phyloP scores from a whole-genome alignment of 2,329 filamentous ascomycete genomes.

The Corynespora cassiicola region DNA sequence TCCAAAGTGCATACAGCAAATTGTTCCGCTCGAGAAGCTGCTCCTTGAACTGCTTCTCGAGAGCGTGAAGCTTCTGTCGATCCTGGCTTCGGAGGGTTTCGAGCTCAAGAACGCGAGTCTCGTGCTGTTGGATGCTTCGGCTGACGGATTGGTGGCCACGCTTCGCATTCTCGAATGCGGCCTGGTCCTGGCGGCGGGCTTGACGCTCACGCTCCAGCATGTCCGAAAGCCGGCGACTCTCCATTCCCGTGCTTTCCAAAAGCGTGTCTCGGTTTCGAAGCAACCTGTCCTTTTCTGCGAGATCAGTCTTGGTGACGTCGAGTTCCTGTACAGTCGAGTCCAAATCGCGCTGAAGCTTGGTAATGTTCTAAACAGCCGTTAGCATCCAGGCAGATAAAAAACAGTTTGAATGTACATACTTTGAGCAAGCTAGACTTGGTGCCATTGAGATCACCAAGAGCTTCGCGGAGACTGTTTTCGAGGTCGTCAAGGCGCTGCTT shows the following conservation, averaged over 20 bases:
- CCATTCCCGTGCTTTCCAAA: conserved; percentile 86
- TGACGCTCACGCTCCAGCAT: conserved; percentile 90
- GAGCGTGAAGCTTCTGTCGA: conserved; percentile 73
- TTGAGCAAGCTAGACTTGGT: conserved; percentile 85
- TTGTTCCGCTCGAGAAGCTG: conserved; percentile 90
- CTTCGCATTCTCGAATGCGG: conserved; percentile 86
- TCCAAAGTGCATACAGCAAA: conserved; percentile 88
- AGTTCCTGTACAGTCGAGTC: conserved; percentile 85
- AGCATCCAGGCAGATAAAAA: too few relatives aligned
- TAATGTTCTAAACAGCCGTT: conserved; percentile 73
- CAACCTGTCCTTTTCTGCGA: conserved; percentile 89
- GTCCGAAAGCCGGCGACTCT: conserved; percentile 83
- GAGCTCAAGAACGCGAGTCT: conserved; percentile 83
- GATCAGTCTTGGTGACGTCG: conserved; percentile 74
- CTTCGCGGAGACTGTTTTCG: conserved; percentile 85
- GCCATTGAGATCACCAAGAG: conserved; percentile 85
- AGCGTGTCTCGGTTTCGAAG: conserved; percentile 88
- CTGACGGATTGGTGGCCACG: conserved; percentile 86
- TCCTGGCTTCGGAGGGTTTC: conserved; percentile 81
- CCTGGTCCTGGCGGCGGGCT: conserved; percentile 82
- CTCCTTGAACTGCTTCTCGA: conserved; percentile 84
- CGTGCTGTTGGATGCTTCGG: conserved; percentile 84
- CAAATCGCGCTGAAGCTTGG: conserved; percentile 85
- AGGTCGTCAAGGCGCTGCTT: conserved; percentile 89
- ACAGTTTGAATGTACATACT: too few relatives aligned